These are phyloP conservation scores for Aspergillus jensenii DNA, from an alignment of 2,329 filamentous ascomycete genomes.

Conservation along the genomic window DNA sequence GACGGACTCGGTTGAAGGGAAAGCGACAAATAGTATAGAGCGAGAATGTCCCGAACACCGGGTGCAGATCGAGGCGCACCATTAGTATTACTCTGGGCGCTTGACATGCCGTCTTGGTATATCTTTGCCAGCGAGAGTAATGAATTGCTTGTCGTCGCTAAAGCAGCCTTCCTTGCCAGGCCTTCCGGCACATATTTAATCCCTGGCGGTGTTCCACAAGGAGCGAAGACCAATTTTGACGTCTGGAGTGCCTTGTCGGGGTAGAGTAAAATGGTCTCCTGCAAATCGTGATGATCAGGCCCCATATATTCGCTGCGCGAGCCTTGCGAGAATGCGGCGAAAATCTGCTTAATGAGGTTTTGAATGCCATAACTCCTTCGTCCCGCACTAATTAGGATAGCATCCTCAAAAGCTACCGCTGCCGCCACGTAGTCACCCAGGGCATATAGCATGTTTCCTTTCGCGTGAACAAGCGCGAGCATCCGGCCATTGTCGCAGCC, in stretches of 20 bases:
- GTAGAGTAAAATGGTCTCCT: slow-evolving; percentile 71
- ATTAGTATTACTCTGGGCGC: slow-evolving; percentile 52
- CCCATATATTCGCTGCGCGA: slow-evolving; percentile 40
- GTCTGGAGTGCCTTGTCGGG: slow-evolving; percentile 83
- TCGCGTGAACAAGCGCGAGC: slow-evolving; percentile 90
- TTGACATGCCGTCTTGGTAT: slow-evolving; percentile 93
- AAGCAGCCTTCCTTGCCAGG: slow-evolving; percentile 71
- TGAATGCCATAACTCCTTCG: slow-evolving; percentile 68
- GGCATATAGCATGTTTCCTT: slow-evolving; percentile 97
- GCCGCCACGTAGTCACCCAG: slow-evolving; percentile 78
- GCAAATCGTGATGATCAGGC: slow-evolving; percentile 32
- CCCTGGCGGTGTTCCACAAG: slow-evolving; percentile 75
- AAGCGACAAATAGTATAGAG: slow-evolving; percentile 91
- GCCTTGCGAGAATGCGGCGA: slow-evolving; percentile 63
- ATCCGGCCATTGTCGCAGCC: slow-evolving; percentile 89
- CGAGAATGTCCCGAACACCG: slow-evolving; percentile 86
- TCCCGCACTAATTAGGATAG: slow-evolving; percentile 83
- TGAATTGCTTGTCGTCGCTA: slow-evolving; percentile 94
- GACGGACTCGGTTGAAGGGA: slow-evolving; percentile 95
- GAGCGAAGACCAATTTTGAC: slow-evolving; percentile 76
- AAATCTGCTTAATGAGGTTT: slow-evolving; percentile 75
- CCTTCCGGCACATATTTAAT: slow-evolving; percentile 70
- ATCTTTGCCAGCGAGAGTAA: slow-evolving; percentile 94
- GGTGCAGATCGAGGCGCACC: slow-evolving; percentile 62
- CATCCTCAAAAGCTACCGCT: slow-evolving; percentile 89